phyloP scores from a whole-genome alignment of 1,284 basidiomycete species.

The Tilletia setariae region DNA sequence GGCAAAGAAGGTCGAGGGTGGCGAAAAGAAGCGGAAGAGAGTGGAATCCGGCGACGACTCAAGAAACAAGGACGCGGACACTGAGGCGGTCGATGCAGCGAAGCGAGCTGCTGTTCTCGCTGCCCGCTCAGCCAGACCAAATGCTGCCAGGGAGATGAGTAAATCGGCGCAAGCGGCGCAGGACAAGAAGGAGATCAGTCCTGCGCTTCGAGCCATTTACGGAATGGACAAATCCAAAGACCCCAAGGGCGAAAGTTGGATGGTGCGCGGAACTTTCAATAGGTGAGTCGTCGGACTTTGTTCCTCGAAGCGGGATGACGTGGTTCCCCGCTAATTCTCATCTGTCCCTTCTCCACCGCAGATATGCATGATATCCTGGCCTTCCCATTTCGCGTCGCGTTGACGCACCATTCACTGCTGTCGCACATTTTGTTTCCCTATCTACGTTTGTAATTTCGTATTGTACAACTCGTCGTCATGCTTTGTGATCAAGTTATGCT shows the following conservation, averaged over 20 bases:
- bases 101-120: not conserved
- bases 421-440: not conserved
- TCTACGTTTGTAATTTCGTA: not conserved
- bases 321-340: not conserved
- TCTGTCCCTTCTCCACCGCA: not conserved
- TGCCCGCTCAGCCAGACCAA: not conserved
- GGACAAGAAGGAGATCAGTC: conserved; percentile 10
- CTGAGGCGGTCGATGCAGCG: not conserved
- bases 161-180: not conserved
- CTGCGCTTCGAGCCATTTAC: conserved; percentile 17
- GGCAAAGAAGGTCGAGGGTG: not conserved
- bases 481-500: too few species aligned
- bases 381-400: too few species aligned
- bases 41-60: conserved; percentile 22
- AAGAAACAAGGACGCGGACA: conserved; percentile 20
- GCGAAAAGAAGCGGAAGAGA: conserved; percentile 15
- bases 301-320: not conserved
- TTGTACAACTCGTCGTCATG: conserved; percentile 11
- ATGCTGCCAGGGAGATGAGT: not conserved
- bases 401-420: too few species aligned
- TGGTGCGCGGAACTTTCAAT: conserved; percentile 17
- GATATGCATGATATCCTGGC: not conserved
- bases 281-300: not conserved
- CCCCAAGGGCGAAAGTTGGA: conserved; percentile 18
- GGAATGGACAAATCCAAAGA: conserved; percentile 13